These are phyloP conservation scores for Blastobotrys apis DNA, from an alignment of 1,139 yeast genomes.

Conservation along the genomic window DNA sequence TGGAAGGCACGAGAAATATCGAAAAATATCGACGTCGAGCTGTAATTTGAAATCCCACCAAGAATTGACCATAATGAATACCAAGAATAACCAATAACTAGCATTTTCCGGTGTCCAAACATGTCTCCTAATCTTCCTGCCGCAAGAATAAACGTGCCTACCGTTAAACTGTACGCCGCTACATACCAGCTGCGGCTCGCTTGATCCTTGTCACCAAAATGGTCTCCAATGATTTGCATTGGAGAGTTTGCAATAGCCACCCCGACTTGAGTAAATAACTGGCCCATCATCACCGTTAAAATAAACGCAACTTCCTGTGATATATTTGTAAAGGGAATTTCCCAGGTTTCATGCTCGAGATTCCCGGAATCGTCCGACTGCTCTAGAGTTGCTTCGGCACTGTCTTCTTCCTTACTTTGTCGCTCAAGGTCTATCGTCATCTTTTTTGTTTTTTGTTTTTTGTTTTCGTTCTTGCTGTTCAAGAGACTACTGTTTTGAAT, in stretches of 20 bases:
- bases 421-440: too few relatives aligned
- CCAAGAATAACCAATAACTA: constrained; percentile 48
- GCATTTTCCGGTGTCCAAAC: constrained; percentile 51
- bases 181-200: constrained; percentile 58
- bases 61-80: constrained; percentile 48
- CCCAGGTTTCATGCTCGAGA: constrained; percentile 2
- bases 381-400: neutral
- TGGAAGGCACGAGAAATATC: constrained; percentile 53
- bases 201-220: constrained; percentile 37
- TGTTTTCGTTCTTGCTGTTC: too few relatives aligned
- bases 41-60: constrained; percentile 48
- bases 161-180: constrained; percentile 55
- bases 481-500: too few relatives aligned
- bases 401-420: too few relatives aligned
- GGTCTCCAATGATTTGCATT: constrained; percentile 37
- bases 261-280: constrained; percentile 49
- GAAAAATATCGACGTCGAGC: constrained; percentile 43
- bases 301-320: constrained; percentile 30
- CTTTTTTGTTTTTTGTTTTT: too few relatives aligned
- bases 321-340: constrained; percentile 15
- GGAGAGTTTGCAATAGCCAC: constrained; percentile 46
- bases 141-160: constrained; percentile 57
- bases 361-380: neutral
- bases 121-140: constrained; percentile 65
- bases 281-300: constrained; percentile 41